Percentiles rank a stretch among this genome's conserved stretches.
phyloP scores from a whole-genome alignment of 257 asterid genomes.

The Gynochthodes officinalis region DNA sequence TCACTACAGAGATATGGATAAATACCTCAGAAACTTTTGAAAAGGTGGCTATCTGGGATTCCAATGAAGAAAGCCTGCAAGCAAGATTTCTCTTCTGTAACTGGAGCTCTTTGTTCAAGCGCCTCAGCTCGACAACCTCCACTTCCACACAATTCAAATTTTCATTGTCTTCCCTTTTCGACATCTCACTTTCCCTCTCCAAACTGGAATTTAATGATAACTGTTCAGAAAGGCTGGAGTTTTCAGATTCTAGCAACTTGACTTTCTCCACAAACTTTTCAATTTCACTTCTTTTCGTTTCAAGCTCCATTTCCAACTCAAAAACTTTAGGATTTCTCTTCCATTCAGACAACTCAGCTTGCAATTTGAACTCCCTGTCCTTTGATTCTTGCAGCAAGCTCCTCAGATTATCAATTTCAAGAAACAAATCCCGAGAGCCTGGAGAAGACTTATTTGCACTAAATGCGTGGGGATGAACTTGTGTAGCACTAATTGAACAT shows the following conservation, averaged over 20 bases:
- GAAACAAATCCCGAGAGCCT: constrained; percentile 62
- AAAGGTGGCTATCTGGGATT: constrained; percentile 48
- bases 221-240: constrained; percentile 48
- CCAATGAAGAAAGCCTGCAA: constrained; percentile 65
- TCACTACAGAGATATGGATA: not conserved
- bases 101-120: constrained; percentile 93
- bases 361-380: constrained; percentile 70
- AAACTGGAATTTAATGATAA: constrained; percentile 36
- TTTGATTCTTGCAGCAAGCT: constrained; percentile 74
- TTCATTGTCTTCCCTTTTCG: constrained; percentile 30
- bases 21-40: constrained; percentile 63
- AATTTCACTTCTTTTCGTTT: constrained; percentile 48
- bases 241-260: constrained; percentile 56
- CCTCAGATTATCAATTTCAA: constrained; percentile 83
- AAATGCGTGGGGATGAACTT: constrained; percentile 69
- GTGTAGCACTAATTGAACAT: constrained; percentile 56
- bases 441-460: constrained; percentile 34
- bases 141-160: constrained; percentile 44
- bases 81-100: constrained; percentile 80
- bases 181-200: constrained; percentile 38
- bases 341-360: constrained; percentile 58
- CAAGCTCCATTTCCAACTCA: constrained; percentile 64
- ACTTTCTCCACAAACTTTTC: constrained; percentile 54
- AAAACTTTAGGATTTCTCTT: constrained; percentile 41
- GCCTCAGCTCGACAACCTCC: constrained; percentile 85